Conservation (phyloP, 2,329 filamentous ascomycete species). For the Penicillium decumbens region DNA sequence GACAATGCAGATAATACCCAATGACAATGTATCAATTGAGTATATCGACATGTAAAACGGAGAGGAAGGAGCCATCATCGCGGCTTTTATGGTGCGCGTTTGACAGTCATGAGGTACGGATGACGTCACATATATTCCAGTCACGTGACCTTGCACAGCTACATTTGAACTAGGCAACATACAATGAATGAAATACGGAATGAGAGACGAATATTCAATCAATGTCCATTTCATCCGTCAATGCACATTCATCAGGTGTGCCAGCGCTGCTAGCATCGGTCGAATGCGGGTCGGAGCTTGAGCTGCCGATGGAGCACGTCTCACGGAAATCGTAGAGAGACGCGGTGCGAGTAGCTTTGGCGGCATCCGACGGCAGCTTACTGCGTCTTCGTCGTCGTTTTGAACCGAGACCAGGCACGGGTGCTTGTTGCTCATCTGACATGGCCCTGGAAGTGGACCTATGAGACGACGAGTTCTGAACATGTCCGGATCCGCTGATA, state of each 20-base stretch:
- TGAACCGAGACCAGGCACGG: conserved; percentile 14
- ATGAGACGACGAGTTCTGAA: conserved; percentile 4
- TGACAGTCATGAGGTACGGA: conserved; percentile 13
- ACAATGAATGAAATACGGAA: not conserved
- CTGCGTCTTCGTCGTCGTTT: conserved; percentile 29
- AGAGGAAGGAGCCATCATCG: not conserved
- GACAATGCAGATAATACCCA: not conserved
- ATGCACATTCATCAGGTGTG: conserved; percentile 8
- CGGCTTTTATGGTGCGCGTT: not conserved
- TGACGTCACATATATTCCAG: conserved; percentile 34
- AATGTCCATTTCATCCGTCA: conserved; percentile 34
- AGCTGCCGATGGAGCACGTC: conserved; percentile 16
- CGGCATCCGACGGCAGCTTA: conserved; percentile 14
- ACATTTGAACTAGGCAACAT: not conserved
- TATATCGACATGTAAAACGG: not conserved
- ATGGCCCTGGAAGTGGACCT: conserved; percentile 4
- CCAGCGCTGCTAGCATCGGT: conserved; percentile 18
- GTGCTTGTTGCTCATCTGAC: conserved; percentile 11
- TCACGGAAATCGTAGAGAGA: conserved; percentile 18
- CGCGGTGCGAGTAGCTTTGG: conserved; percentile 2
- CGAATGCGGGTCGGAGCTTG: conserved; percentile 21
- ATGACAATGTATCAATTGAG: not conserved
- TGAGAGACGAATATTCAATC: conserved; percentile 21
- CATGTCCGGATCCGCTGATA: conserved; percentile 5
- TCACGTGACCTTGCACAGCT: not conserved